Conservation (phyloP, 768 basidiomycete genomes). For the Ramaria sp. region DNA sequence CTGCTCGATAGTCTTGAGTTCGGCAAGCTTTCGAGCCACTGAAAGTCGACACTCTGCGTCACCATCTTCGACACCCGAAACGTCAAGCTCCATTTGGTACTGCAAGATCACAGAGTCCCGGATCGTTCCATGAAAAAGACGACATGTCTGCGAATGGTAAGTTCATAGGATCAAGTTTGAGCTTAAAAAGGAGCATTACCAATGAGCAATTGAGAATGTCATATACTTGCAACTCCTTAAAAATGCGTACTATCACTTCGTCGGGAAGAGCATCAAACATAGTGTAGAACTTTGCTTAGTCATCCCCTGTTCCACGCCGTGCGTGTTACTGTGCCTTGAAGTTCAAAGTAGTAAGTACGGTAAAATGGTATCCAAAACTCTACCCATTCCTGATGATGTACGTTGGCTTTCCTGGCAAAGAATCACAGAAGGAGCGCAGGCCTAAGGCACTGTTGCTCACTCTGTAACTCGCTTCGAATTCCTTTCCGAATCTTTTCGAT, state of each 20-base stretch:
- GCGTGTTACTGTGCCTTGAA: too few relatives aligned
- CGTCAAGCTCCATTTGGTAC: neutral
- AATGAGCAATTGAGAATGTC: neutral
- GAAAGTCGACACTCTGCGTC: too few relatives aligned
- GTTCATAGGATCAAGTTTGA: neutral
- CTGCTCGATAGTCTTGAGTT: neutral
- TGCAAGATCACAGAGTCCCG: neutral
- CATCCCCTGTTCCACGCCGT: too few relatives aligned
- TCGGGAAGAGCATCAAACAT: neutral
- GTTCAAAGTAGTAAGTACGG: too few relatives aligned
- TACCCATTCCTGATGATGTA: too few relatives aligned
- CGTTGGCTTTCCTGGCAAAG: too few relatives aligned
- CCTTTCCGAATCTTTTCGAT: too few relatives aligned
- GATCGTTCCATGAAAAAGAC: neutral
- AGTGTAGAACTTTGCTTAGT: too few relatives aligned
- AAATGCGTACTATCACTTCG: neutral
- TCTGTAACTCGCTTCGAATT: too few relatives aligned
- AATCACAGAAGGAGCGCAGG: too few relatives aligned
- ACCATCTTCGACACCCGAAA: neutral
- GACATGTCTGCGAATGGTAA: neutral
- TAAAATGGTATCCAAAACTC: too few relatives aligned
- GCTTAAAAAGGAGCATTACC: neutral
- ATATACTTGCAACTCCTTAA: neutral
- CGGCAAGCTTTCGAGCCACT: neutral
- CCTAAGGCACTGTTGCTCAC: too few relatives aligned